Conservation (phyloP, 345 rosid genomes). For the Barbarea vulgaris region DNA sequence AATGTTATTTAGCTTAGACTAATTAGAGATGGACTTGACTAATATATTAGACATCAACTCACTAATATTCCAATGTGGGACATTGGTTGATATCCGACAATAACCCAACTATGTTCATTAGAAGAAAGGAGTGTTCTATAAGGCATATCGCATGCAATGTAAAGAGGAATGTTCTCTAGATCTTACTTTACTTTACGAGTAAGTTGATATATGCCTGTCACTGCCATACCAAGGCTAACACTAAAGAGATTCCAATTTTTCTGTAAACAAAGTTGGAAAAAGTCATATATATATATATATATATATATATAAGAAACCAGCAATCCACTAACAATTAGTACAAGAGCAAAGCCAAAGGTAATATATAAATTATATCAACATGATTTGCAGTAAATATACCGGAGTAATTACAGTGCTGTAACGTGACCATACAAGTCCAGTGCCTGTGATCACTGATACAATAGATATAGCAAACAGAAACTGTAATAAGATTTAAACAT, state of each 20-base stretch:
- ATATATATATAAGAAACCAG: no score
- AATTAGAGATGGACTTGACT: no score
- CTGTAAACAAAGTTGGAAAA: slow-evolving; percentile 44
- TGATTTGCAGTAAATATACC: slow-evolving; percentile 38
- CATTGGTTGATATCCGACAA: no score
- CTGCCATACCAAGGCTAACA: slow-evolving; percentile 83
- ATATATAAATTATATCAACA: background rate
- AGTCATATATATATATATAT: no score
- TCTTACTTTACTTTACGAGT: slow-evolving; percentile 76
- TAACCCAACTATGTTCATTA: background rate
- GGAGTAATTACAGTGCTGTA: slow-evolving; percentile 80
- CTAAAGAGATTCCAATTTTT: slow-evolving; percentile 93
- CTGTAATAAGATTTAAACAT: background rate
- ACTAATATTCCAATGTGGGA: no score
- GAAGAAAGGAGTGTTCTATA: background rate
- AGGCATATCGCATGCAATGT: background rate
- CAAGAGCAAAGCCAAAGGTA: background rate
- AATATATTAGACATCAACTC: no score
- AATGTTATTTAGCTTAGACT: background rate
- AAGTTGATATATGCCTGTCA: slow-evolving; percentile 81
- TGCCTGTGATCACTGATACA: slow-evolving; percentile 55
- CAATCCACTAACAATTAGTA: background rate
- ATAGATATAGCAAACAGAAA: background rate
- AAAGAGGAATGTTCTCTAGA: background rate
- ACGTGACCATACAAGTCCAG: slow-evolving; percentile 79